Evolutionary conservation across 108 stramenopile genomes (phyloP), one percentile per base, ranked within the genome.

Genomic region (Asterionellopsis glacialis): DNA sequence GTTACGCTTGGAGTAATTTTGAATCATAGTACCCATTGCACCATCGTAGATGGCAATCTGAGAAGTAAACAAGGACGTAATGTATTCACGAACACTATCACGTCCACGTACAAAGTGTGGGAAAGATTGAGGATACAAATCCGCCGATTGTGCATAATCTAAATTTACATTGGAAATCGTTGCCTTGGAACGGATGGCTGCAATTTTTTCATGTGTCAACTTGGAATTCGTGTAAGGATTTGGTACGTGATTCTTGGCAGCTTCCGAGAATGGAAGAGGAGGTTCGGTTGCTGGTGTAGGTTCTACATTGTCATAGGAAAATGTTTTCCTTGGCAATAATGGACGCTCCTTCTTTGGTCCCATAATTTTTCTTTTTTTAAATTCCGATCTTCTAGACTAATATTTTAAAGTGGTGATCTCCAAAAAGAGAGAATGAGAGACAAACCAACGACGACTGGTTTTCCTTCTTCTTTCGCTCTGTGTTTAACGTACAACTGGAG

Each of bases 1-100:
- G 77, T 91, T 88, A 68, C 75, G 80, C 83, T 96, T 91, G 59
- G 88, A 70, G 56, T 96, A 93, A 74, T 97, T 96, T 69, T 99
- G 98, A 71, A 99, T 99, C 98, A 99, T 99, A 43, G 98, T 99
- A 41, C 97, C 98, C 98, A 99, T 99, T 43, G 97, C 98, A 51
- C 98, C 98, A 62, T 99, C 98, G 62, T 97, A 98, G 59, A 97
- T 89, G 41, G 94, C 92, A 62, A 96, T 93, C 52, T 81, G 75
- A 21, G 60, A 72, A 1, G 77, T 82, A 82, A 96, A 96, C 38
- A 96, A 69, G 41, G 83, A 55, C 0, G 90, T 90, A 72, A 96
- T 90, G 87, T 96, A 88, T 44, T 79, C 69, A 58, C 95, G 82
- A 38, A 88, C 77, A 68, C 90, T 91, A 72, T 96, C 95, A 21